phyloP scores from a whole-genome alignment of 2,329 filamentous ascomycete species.

The Calonectria fujianensis region DNA sequence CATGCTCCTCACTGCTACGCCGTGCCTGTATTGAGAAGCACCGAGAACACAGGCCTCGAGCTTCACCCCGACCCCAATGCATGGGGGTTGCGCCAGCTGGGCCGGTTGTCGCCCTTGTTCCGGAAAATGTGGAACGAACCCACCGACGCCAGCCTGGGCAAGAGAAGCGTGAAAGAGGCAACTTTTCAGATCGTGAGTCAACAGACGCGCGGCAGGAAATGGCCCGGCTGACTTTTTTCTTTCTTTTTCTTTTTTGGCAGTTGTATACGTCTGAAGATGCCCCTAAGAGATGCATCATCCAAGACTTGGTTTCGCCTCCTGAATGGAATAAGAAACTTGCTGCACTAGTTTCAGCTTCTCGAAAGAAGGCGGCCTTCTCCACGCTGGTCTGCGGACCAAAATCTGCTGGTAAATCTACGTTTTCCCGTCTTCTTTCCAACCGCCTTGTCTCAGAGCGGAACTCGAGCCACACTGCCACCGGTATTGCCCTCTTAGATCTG shows the following conservation, averaged over 20 bases:
- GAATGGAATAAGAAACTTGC: conserved; percentile 78
- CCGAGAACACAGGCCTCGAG: conserved; percentile 71
- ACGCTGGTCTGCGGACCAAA: conserved; percentile 82
- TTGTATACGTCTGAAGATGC: conserved; percentile 72
- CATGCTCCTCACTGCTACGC: conserved; percentile 82
- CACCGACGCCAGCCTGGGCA: conserved; percentile 46
- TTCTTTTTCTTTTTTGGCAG: conserved; percentile 57
- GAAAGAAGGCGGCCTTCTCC: conserved; percentile 60
- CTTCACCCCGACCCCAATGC: conserved; percentile 72
- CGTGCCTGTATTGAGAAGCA: conserved; percentile 78
- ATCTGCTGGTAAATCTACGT: conserved; percentile 85
- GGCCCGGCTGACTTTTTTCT: conserved; percentile 48
- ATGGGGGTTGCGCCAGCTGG: conserved; percentile 71
- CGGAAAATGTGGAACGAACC: conserved; percentile 78
- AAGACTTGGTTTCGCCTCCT: conserved; percentile 73
- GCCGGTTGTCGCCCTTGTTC: conserved; percentile 79
- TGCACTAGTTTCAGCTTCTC: conserved; percentile 60
- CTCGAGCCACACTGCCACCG: conserved; percentile 41
- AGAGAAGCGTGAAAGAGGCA: conserved; percentile 44
- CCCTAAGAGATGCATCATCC: conserved; percentile 69
- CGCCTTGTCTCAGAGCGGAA: conserved; percentile 72
- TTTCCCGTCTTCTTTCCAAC: conserved; percentile 80
- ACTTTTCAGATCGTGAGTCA: conserved; percentile 71
- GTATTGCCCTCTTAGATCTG: conserved; percentile 80
- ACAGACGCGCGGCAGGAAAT: background rate